Evolutionary conservation across 169 alveolate genomes (phyloP).

Genomic region (Plasmodium malariae): DNA sequence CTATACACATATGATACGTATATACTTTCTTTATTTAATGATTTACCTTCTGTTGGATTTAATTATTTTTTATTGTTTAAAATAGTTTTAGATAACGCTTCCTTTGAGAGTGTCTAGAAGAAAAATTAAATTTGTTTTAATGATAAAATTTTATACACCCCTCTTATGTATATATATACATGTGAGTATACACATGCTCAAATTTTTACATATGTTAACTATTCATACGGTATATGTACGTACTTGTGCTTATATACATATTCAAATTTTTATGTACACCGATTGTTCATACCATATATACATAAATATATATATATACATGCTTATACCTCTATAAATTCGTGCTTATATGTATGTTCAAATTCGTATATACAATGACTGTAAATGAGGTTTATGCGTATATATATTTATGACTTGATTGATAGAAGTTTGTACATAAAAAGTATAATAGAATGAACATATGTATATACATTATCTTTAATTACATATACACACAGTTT

Average conservation of each 20-base stretch:
- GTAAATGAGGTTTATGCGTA: not conserved
- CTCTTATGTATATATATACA: not conserved
- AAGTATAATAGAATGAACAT: too few relatives aligned
- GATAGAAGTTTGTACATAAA: too few relatives aligned
- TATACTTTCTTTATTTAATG: too few relatives aligned
- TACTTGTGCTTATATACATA: conserved; percentile 14
- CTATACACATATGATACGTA: too few relatives aligned
- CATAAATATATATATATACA: conserved; percentile 9
- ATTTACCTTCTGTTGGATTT: not conserved
- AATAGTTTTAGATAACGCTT: not conserved
- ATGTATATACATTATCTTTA: not conserved
- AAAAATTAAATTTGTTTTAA: not conserved
- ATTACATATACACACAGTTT: not conserved
- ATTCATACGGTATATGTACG: too few relatives aligned
- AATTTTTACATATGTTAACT: not conserved
- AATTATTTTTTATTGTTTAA: not conserved
- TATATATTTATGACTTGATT: too few relatives aligned
- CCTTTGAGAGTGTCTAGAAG: not conserved
- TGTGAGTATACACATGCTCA: not conserved
- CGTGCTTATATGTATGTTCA: too few relatives aligned
- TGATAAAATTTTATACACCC: not conserved
- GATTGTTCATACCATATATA: not conserved
- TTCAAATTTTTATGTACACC: conserved; percentile 9
- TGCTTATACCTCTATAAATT: not conserved
- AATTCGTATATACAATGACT: too few relatives aligned